Evolutionary conservation across 495 filamentous ascomycete genomes (phyloP).

Genomic region (Aspergillus bridgeri): DNA sequence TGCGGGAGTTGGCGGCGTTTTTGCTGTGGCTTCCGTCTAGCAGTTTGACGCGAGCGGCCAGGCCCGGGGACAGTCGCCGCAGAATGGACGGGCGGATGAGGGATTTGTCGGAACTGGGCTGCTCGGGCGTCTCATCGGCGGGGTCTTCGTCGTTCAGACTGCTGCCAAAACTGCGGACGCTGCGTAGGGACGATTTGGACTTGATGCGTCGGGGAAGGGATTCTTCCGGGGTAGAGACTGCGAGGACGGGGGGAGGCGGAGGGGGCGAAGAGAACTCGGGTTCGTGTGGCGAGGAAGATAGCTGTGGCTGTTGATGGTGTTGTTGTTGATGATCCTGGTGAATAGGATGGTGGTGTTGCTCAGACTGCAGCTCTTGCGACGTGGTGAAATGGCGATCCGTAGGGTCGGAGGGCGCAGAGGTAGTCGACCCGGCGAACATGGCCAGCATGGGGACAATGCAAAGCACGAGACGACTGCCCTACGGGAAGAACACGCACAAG

Average conservation of each 20-base stretch:
- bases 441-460: conserved; percentile 39
- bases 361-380: conserved; percentile 20
- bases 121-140: conserved; percentile 14
- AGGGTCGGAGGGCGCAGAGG: conserved; percentile 26
- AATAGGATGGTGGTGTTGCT: too few species aligned
- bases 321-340: conserved; percentile 3
- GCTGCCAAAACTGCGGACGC: conserved; percentile 39
- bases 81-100: conserved; percentile 36
- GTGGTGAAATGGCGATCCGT: conserved; percentile 25
- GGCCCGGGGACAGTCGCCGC: conserved; percentile 59
- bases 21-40: conserved; percentile 55
- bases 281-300: background rate
- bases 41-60: conserved; percentile 73
- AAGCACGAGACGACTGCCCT: conserved; percentile 21
- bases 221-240: conserved; percentile 31
- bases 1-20: conserved; percentile 34
- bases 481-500: background rate
- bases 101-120: conserved; percentile 25
- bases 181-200: conserved; percentile 44
- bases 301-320: too few species aligned
- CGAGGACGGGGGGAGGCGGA: conserved; percentile 30
- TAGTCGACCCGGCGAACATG: conserved; percentile 33
- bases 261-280: conserved; percentile 12
- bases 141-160: conserved; percentile 34
- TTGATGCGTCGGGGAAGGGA: conserved; percentile 36